These are phyloP conservation scores for Kwoniella botswanensis DNA, from an alignment of 768 basidiomycete species.

Conservation along the genomic window DNA sequence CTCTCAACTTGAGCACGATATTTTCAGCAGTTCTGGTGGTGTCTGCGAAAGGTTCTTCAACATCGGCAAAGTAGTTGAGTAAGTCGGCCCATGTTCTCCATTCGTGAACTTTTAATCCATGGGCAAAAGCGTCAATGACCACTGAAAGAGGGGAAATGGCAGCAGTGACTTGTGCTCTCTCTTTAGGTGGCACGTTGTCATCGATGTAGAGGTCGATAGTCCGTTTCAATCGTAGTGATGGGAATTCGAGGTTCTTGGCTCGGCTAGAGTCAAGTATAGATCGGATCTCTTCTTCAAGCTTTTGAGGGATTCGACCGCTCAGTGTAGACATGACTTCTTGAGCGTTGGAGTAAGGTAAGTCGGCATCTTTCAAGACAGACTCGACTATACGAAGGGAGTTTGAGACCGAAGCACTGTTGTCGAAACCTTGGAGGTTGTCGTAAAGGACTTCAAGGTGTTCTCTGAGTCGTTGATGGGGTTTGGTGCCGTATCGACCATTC, in stretches of 20 bases:
- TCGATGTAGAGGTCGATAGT: slow-evolving; percentile 81
- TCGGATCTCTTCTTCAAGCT: slow-evolving; percentile 85
- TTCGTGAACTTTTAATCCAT: slow-evolving; percentile 86
- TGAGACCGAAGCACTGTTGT: slow-evolving; percentile 90
- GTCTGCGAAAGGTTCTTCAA: slow-evolving; percentile 91
- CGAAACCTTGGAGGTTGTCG: slow-evolving; percentile 94
- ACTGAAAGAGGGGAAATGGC: slow-evolving; percentile 74
- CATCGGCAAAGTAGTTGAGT: slow-evolving; percentile 77
- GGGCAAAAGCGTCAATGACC: slow-evolving; percentile 76
- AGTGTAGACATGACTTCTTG: slow-evolving; percentile 81
- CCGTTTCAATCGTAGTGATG: slow-evolving; percentile 82
- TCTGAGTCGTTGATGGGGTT: slow-evolving; percentile 82
- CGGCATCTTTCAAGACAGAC: slow-evolving; percentile 77
- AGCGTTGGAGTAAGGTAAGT: slow-evolving; percentile 86
- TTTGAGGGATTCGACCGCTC: slow-evolving; percentile 89
- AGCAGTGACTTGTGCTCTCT: slow-evolving; percentile 76
- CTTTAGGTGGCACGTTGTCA: slow-evolving; percentile 77
- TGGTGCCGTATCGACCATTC: slow-evolving; percentile 76
- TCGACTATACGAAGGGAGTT: slow-evolving; percentile 85
- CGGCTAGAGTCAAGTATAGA: slow-evolving; percentile 76
- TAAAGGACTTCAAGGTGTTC: slow-evolving; percentile 75
- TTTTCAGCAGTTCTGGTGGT: slow-evolving; percentile 75
- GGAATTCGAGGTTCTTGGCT: slow-evolving; percentile 81
- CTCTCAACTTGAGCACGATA: slow-evolving; percentile 84
- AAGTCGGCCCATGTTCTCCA: slow-evolving; percentile 71